These are phyloP conservation scores for Thelonectria discophora DNA, from an alignment of 2,329 filamentous ascomycete species.

Conservation along the genomic window DNA sequence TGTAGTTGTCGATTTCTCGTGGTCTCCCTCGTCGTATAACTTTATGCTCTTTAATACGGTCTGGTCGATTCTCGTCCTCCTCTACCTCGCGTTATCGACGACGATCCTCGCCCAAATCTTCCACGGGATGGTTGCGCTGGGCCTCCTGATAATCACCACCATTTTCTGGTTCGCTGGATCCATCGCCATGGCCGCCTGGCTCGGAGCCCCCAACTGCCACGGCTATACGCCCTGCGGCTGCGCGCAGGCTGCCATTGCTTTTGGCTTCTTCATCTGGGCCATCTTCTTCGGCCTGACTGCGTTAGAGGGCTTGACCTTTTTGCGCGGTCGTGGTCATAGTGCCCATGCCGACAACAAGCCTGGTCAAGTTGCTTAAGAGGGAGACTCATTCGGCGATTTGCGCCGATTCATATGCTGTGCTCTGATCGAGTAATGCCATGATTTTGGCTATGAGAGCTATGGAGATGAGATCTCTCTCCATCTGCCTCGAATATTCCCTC, in stretches of 20 bases:
- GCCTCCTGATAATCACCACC: constrained; percentile 75
- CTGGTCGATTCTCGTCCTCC: constrained; percentile 77
- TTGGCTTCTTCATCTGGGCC: constrained; percentile 71
- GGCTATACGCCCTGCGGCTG: constrained; percentile 64
- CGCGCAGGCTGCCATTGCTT: constrained; percentile 70
- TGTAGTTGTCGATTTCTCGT: constrained; percentile 48
- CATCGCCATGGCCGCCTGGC: constrained; percentile 75
- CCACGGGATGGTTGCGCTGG: constrained; percentile 72
- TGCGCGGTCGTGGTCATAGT: constrained; percentile 51
- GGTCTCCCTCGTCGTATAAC: constrained; percentile 67
- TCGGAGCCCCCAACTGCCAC: constrained; percentile 65
- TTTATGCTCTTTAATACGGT: constrained; percentile 83
- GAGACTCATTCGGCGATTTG: not conserved
- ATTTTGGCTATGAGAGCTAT: not conserved
- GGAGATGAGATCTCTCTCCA: no score
- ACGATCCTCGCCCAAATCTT: constrained; percentile 67
- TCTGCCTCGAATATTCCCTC: not conserved
- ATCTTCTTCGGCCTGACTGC: constrained; percentile 58
- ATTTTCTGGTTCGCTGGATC: constrained; percentile 92
- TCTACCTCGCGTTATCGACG: constrained; percentile 75
- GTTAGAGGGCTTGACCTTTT: constrained; percentile 56
- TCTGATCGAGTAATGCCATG: not conserved
- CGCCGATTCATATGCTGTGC: constrained; percentile 10
- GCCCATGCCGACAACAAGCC: constrained; percentile 45
- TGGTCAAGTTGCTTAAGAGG: constrained; percentile 28